Percentiles rank a stretch among this genome's conserved stretches.
These are phyloP conservation scores for Protomyces inouyei DNA, from an alignment of 1,139 yeast genomes.

Conservation along the genomic window DNA sequence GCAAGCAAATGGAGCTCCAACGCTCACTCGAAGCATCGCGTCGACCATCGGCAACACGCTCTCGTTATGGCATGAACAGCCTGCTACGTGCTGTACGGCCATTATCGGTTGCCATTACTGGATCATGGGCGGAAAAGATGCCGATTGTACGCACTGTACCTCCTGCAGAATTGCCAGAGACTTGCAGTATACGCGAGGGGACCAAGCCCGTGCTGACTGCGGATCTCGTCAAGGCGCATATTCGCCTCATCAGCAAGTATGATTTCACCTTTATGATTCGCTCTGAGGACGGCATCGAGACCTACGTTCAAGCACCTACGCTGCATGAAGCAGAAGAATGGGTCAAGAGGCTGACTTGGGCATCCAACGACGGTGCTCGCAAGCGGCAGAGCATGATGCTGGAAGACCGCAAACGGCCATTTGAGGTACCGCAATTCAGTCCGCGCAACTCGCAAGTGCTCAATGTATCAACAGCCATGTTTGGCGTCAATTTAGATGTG, in stretches of 20 bases:
- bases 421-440: slow-evolving; percentile 16
- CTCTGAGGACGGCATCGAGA: slow-evolving; percentile 53
- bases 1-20: slow-evolving; percentile 28
- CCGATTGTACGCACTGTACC: background rate
- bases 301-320: slow-evolving; percentile 61
- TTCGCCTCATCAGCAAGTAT: slow-evolving; percentile 26
- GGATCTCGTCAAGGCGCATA: slow-evolving; percentile 18
- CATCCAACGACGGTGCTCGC: slow-evolving; percentile 44
- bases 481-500: slow-evolving; percentile 74
- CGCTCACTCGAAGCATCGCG: slow-evolving; percentile 33
- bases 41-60: slow-evolving; percentile 2
- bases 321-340: slow-evolving; percentile 71
- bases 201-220: slow-evolving; percentile 19
- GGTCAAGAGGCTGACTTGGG: slow-evolving; percentile 49
- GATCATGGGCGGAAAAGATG: slow-evolving; percentile 18
- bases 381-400: slow-evolving; percentile 42
- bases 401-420: slow-evolving; percentile 32
- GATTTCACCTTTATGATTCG: slow-evolving; percentile 57
- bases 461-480: slow-evolving; percentile 41
- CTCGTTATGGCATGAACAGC: slow-evolving; percentile 37
- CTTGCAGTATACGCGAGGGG: slow-evolving; percentile 6
- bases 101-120: slow-evolving; percentile 42
- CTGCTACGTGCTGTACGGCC: slow-evolving; percentile 44
- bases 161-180: slow-evolving; percentile 48
- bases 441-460: slow-evolving; percentile 9